Evolutionary conservation across 352 stramenopile species (phyloP), one percentile per base, ranked within the genome.

Genomic region (Globisporangium uncinulatum): DNA sequence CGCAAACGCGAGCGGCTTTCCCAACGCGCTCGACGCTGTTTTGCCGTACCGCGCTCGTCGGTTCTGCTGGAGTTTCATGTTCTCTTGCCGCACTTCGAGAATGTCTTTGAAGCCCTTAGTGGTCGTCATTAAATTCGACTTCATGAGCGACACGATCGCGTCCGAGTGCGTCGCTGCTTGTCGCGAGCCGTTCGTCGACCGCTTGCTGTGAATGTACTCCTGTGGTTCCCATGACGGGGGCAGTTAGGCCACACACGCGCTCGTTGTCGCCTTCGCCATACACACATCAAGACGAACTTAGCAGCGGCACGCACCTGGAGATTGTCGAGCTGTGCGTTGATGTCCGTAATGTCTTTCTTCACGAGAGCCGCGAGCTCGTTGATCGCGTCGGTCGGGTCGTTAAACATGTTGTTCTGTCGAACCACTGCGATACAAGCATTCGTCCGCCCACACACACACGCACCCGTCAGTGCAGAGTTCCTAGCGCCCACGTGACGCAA

Each of bases 381-480:
- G 56, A 94, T 94, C 41, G 81, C 69, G 57, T 86, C 78, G 0
- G 79, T 90, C 21, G 84, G 84, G 60, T 94, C 84, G 54, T 94
- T 92, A 56, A 94, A 94, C 80, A 94, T 92, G 71, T 90, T 94
- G 59, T 90, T 92, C 67, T 94, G 80, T 37, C 83, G 76, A 36
- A 94, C 82, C 53, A 94, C 84, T 94, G 48, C 20, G 20, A 17
- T 14, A 8, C 19, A 56, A 44, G 56, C 36, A n/a, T n/a, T 29
- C 10, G 36, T 13, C 15, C 36, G 4, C 8, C 4, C 32, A 49
- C 21, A 21, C 2, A 20, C 49, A 37, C 4, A 4, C 32, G 5
- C 32, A n/a, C n/a, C 32, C 9, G 32, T 37, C 32, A 37, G 32
- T 37, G n/a, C n/a, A n/a, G n/a, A n/a, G n/a, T n/a, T n/a, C n/a